Evolutionary conservation across 495 filamentous ascomycete genomes (phyloP).

Genomic region (Halenospora varia): DNA sequence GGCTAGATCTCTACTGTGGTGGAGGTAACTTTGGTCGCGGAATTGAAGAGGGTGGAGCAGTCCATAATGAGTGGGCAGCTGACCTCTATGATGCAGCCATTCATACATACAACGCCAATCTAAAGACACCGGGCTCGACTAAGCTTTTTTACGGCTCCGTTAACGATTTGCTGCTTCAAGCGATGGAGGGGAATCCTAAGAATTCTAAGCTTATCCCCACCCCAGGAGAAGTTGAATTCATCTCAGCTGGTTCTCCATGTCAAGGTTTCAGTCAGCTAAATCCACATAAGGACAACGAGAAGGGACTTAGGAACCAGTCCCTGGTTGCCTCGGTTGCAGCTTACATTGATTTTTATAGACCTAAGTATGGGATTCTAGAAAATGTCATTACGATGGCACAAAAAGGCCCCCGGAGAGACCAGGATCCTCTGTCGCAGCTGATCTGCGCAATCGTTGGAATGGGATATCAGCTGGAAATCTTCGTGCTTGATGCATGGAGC

Average conservation of each 20-base stretch:
- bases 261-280: constrained; percentile 66
- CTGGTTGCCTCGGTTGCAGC: constrained; percentile 70
- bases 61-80: constrained; percentile 59
- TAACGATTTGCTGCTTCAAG: constrained; percentile 57
- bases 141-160: constrained; percentile 63
- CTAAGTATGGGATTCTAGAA: constrained; percentile 67
- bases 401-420: constrained; percentile 29
- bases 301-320: constrained; percentile 59
- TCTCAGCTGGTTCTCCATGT: constrained; percentile 71
- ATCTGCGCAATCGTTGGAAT: constrained; percentile 65
- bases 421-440: constrained; percentile 64
- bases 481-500: constrained; percentile 63
- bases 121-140: constrained; percentile 24
- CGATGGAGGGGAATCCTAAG: constrained; percentile 44
- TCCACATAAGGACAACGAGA: constrained; percentile 33
- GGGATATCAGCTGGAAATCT: constrained; percentile 66
- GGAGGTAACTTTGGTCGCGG: constrained; percentile 71
- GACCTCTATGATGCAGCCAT: constrained; percentile 60
- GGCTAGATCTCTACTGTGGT: constrained; percentile 69
- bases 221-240: constrained; percentile 60
- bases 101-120: constrained; percentile 65
- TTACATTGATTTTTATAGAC: constrained; percentile 68
- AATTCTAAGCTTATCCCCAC: constrained; percentile 37
- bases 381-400: constrained; percentile 63
- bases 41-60: constrained; percentile 64